These are phyloP conservation scores for Myriosclerotinia duriaeana DNA, from an alignment of 2,329 filamentous ascomycete species.

Conservation along the genomic window DNA sequence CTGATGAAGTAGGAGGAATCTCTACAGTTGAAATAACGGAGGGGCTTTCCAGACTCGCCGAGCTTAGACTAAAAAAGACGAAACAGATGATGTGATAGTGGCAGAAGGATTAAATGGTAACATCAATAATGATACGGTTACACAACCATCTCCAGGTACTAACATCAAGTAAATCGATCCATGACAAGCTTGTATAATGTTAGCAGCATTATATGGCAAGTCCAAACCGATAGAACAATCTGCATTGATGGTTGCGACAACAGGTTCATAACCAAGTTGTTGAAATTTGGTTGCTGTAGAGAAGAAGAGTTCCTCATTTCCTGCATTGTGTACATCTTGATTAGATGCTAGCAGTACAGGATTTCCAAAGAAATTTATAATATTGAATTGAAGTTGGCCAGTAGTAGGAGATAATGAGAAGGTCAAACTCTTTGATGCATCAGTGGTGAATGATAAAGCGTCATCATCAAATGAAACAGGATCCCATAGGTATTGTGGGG, in stretches of 20 bases:
- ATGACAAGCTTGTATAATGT: conserved; percentile 19
- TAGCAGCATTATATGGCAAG: conserved; percentile 27
- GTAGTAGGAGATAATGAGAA: conserved; percentile 25
- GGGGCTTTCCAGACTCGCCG: conserved; percentile 21
- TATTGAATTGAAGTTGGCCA: conserved; percentile 27
- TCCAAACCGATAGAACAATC: conserved; percentile 27
- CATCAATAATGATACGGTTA: conserved; percentile 10
- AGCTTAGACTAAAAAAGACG: conserved; percentile 24
- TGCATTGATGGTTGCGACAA: conserved; percentile 24
- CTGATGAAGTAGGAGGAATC: conserved; percentile 7
- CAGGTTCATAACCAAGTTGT: conserved; percentile 24
- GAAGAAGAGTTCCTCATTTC: conserved; percentile 29
- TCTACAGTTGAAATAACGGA: conserved; percentile 3
- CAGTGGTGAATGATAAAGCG: conserved; percentile 25
- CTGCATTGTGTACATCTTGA: conserved; percentile 27
- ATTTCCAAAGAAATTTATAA: conserved; percentile 24
- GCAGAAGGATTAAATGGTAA: conserved; percentile 13
- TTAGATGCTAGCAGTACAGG: conserved; percentile 27
- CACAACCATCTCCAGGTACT: neutral
- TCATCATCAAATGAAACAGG: conserved; percentile 26
- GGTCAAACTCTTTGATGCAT: conserved; percentile 21
- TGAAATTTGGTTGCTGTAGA: conserved; percentile 22
- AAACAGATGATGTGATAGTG: neutral
- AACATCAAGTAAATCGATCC: conserved; percentile 20
- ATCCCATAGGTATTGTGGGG: conserved; percentile 28